Evolutionary conservation across 139 green algal genomes (phyloP).

Genomic region (Chlorella sorokiniana): DNA sequence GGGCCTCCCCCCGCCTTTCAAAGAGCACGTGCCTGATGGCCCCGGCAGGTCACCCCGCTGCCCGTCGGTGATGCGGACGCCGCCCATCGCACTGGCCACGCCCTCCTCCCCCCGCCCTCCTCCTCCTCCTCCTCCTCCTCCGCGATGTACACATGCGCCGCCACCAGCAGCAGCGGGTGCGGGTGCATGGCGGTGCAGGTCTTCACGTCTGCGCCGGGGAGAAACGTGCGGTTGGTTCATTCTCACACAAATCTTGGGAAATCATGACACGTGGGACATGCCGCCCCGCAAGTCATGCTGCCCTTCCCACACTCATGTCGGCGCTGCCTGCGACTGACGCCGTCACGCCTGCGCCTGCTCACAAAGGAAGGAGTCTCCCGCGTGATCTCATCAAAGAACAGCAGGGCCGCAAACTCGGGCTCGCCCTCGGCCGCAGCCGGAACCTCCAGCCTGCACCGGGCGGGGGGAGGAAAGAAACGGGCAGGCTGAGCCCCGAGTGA

Average conservation of each 20-base stretch:
- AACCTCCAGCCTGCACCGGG: constrained; percentile 19
- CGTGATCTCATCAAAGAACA: constrained; percentile 65
- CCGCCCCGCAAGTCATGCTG: neutral
- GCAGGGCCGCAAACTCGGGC: constrained; percentile 35
- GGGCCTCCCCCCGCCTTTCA: too few relatives aligned
- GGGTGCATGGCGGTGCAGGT: constrained; percentile 49
- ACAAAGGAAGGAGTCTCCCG: constrained; percentile 54
- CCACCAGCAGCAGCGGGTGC: constrained; percentile 54
- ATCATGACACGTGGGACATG: neutral
- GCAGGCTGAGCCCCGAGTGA: too few relatives aligned
- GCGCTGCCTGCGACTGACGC: neutral
- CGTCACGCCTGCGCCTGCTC: neutral
- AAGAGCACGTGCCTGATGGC: neutral
- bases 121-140: constrained; percentile 3
- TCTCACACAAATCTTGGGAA: neutral
- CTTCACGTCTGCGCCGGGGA: constrained; percentile 35
- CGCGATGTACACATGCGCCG: constrained; percentile 35
- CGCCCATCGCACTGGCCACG: neutral
- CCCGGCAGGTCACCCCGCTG: neutral
- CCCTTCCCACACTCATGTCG: neutral
- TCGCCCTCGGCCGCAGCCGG: neutral
- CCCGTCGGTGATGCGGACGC: neutral
- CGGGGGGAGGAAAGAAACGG: neutral
- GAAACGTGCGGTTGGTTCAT: neutral
- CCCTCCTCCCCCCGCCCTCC: neutral